Conservation (phyloP, 345 rosid species). For the Acer campestre region DNA sequence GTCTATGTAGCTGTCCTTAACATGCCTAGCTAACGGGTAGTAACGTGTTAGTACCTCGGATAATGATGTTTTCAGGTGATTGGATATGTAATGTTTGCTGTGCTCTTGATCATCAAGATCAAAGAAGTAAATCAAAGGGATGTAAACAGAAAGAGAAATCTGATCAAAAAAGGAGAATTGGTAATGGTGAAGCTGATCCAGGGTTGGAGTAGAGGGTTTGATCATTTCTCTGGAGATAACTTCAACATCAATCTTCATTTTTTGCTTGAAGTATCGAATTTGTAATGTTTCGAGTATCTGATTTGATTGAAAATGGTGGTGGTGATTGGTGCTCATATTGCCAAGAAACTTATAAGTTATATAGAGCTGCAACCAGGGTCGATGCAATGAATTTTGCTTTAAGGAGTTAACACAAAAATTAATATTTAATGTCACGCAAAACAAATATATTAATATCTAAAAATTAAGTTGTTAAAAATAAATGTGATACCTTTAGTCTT, state of each 20-base stretch:
- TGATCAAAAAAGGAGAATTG: constrained; percentile 44
- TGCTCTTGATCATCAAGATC: constrained; percentile 4
- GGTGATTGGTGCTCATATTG: not conserved
- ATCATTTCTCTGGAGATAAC: not conserved
- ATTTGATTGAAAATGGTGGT: too few relatives aligned
- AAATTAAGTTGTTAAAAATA: too few relatives aligned
- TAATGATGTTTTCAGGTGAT: constrained; percentile 1
- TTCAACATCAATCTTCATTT: constrained; percentile 31
- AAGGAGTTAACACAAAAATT: too few relatives aligned
- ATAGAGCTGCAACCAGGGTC: not conserved
- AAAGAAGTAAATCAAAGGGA: constrained; percentile 41
- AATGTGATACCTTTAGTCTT: too few relatives aligned
- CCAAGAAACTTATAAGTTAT: not conserved
- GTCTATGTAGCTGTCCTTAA: not conserved
- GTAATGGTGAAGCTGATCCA: constrained; percentile 32
- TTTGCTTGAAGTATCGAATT: not conserved
- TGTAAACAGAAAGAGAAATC: constrained; percentile 34
- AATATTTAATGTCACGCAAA: too few relatives aligned
- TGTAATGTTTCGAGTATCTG: too few relatives aligned
- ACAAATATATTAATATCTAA: too few relatives aligned
- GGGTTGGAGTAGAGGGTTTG: constrained; percentile 25
- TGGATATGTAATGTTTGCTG: constrained; percentile 13
- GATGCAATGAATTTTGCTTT: too few relatives aligned
- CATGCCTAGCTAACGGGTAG: not conserved
- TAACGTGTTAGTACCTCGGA: not conserved